Percentiles rank a stretch among this genome's conserved stretches.
These are phyloP conservation scores for Pseudomicrostroma phylloplanum DNA, from an alignment of 1,284 basidiomycete genomes.

Conservation along the genomic window DNA sequence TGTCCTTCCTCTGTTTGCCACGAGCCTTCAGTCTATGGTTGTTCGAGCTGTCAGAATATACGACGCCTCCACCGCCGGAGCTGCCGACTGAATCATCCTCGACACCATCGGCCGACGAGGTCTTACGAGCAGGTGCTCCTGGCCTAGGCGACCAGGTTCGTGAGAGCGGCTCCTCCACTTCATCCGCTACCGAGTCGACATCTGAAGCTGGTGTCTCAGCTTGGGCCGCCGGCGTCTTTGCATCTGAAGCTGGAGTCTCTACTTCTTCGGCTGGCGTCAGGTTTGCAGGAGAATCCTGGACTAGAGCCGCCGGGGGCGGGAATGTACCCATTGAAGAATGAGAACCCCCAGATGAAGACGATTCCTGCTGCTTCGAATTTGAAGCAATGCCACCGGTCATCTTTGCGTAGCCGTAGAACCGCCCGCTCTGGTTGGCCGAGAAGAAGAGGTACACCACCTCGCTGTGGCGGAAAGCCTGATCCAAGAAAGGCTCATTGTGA, in stretches of 20 bases:
- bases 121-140: too few species aligned
- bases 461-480: slow-evolving; percentile 83
- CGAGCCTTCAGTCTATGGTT: too few species aligned
- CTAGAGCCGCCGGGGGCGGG: too few species aligned
- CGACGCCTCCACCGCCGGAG: too few species aligned
- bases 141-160: too few species aligned
- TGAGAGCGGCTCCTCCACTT: too few species aligned
- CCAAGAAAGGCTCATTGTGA: slow-evolving; percentile 71
- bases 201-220: not conserved
- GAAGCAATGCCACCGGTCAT: slow-evolving; percentile 44
- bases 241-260: not conserved
- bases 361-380: not conserved
- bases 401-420: slow-evolving; percentile 49
- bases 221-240: not conserved
- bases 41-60: too few species aligned
- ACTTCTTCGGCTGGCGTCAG: not conserved
- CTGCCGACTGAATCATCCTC: too few species aligned
- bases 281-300: not conserved
- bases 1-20: too few species aligned
- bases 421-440: slow-evolving; percentile 79
- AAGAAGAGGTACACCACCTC: slow-evolving; percentile 81
- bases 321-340: too few species aligned
- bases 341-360: not conserved
- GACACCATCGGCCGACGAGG: too few species aligned
- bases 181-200: too few species aligned